phyloP scores from a whole-genome alignment of 2,329 filamentous ascomycete species.

The Exophiala sideris region DNA sequence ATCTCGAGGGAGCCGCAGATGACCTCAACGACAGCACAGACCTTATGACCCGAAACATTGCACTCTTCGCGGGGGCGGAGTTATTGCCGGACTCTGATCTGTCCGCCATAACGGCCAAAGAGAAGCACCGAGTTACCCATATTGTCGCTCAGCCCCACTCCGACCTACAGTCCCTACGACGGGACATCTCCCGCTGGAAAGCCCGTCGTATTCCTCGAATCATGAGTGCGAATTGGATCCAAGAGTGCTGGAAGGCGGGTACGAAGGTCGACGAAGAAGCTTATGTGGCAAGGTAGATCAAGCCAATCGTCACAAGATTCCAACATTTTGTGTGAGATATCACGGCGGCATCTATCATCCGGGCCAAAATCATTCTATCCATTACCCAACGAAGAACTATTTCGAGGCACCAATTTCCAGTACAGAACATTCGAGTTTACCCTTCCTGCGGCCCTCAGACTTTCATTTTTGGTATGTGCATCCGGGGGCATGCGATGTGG shows the following conservation, averaged over 20 bases:
- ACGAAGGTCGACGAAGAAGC: constrained; percentile 78
- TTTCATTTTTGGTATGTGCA: too few relatives aligned
- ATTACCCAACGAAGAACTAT: too few relatives aligned
- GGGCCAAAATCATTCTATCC: too few relatives aligned
- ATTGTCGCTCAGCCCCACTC: constrained; percentile 55
- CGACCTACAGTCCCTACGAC: constrained; percentile 38
- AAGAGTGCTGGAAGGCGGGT: constrained; percentile 73
- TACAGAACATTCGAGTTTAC: too few relatives aligned
- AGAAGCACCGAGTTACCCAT: constrained; percentile 54
- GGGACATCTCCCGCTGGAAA: constrained; percentile 32
- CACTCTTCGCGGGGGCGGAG: constrained; percentile 67
- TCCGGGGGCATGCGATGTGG: too few relatives aligned
- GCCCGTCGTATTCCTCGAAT: constrained; percentile 60
- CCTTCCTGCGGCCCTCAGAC: too few relatives aligned
- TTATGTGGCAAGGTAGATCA: constrained; percentile 20
- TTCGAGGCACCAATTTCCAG: too few relatives aligned
- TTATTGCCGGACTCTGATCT: constrained; percentile 47
- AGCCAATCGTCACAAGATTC: too few relatives aligned
- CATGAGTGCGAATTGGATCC: constrained; percentile 69
- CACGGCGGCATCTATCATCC: neutral
- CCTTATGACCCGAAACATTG: constrained; percentile 53
- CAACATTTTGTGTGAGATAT: neutral
- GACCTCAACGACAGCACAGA: constrained; percentile 26
- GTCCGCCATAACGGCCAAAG: constrained; percentile 11
- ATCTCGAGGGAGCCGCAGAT: neutral